Evolutionary conservation across 441 rosid species (phyloP).

Genomic region (Eruca vesicaria): DNA sequence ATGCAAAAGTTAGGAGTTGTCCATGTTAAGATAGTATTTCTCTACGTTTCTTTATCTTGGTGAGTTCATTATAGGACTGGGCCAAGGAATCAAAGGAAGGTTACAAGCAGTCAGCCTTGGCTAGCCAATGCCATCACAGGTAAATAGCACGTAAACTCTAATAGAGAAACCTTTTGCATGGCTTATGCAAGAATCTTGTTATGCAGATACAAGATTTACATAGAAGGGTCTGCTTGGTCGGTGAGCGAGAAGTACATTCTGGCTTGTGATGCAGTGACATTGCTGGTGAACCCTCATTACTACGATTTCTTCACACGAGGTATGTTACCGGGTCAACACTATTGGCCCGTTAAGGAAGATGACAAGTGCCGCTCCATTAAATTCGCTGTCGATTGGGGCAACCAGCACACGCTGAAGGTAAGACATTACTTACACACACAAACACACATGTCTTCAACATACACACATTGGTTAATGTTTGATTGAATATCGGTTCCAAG

Average conservation of each 20-base stretch:
- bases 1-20: not conserved
- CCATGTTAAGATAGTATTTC: not conserved
- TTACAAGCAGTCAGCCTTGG: constrained; percentile 66
- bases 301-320: constrained; percentile 40
- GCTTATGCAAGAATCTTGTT: not conserved
- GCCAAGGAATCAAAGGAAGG: constrained; percentile 51
- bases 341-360: constrained; percentile 38
- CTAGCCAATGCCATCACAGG: constrained; percentile 78
- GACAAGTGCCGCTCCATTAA: constrained; percentile 38
- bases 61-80: constrained; percentile 64
- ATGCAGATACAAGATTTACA: constrained; percentile 76
- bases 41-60: not conserved
- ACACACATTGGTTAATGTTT: not conserved
- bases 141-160: constrained; percentile 6
- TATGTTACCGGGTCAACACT: constrained; percentile 35
- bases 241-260: constrained; percentile 92
- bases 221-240: constrained; percentile 94
- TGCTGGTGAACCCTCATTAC: constrained; percentile 44
- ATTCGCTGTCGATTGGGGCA: constrained; percentile 38
- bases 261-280: constrained; percentile 45
- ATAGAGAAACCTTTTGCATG: not conserved
- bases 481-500: not conserved
- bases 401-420: constrained; percentile 30
- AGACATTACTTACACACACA: constrained; percentile 1
- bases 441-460: not conserved